Base-by-base conservation (phyloP, 1,139 yeast species). In the Meyerozyma elateridarum region DNA sequence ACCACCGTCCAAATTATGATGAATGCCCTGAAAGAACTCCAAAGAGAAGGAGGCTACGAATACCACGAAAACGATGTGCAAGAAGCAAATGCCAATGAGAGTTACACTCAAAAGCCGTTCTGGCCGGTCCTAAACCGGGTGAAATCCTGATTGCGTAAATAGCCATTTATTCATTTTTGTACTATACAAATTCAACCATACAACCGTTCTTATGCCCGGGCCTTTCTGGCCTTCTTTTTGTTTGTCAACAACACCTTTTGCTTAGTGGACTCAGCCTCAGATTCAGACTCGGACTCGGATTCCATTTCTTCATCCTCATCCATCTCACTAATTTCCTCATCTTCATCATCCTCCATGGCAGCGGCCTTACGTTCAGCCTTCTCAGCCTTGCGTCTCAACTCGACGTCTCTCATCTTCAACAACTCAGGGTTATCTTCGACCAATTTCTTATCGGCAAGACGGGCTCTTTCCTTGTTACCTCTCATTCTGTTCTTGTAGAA, bases 401-500 rank as follows among this genome's bases (percentile, higher is more conserved):
- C 96, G 39, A 89, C 95, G 29, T 85, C 96, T 71, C 96, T 81
- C 75, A 87, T 76, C 64, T 79, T 82, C 66, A 91, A 73, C 57
- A 91, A 69, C 56, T 85, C 95, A 45, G 95, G 95, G 64, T 91
- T 78, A 39, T 75, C 68, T 54, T 81, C 96, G 32, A 91, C 93
- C 56, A 91, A 73, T 64, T 85, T 85, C 69, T 79, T 80, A 64
- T 91, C 98, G 40, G 85, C 73, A 40, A 80, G 87, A 54, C 87
- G 70, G 59, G 84, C 83, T 61, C 79, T 78, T 48, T 85, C 96
- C 64, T 81, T 83, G 67, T 93, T 91, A 45, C 96, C 97, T 65
- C 85, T 85, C 99, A 91, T 91, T 79, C 98, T 85, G 68, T 89
- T 88, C 88, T 88, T 89, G 71, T 87, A 91, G 87, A 91, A 91